These are phyloP conservation scores for Diphasiastrum complanatum DNA, from an alignment of 83 land plant species.

Conservation along the genomic window DNA sequence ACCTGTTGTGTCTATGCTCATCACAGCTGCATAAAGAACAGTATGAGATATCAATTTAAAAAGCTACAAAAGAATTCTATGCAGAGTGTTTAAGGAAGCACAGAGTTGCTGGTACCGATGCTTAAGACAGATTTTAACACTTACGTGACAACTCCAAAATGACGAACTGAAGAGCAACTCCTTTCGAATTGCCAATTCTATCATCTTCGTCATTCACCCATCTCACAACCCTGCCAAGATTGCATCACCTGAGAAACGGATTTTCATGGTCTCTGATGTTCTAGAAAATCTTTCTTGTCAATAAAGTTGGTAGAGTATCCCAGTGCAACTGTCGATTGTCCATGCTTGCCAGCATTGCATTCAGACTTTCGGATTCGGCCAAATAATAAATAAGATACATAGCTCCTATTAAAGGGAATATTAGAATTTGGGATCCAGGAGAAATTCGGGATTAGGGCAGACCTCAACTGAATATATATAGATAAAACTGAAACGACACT, in stretches of 20 bases:
- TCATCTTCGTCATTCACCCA: not conserved
- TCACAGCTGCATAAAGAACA: not conserved
- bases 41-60: not conserved
- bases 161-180: not conserved
- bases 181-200: too few species aligned
- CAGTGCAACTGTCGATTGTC: too few species aligned
- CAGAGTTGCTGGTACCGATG: not conserved
- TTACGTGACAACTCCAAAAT: not conserved
- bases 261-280: not conserved
- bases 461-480: too few species aligned
- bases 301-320: not conserved
- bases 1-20: not conserved
- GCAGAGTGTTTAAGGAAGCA: too few species aligned
- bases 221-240: not conserved
- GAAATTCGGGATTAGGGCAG: too few species aligned
- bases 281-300: not conserved
- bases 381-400: too few species aligned
- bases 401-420: too few species aligned
- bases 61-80: not conserved
- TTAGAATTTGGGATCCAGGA: too few species aligned
- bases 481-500: too few species aligned
- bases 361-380: too few species aligned
- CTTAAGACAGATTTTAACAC: not conserved
- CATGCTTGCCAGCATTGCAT: too few species aligned
- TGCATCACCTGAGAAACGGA: too few species aligned